Evolutionary conservation across 2,329 filamentous ascomycete species (phyloP).

Genomic region (Fusarium nurragi): DNA sequence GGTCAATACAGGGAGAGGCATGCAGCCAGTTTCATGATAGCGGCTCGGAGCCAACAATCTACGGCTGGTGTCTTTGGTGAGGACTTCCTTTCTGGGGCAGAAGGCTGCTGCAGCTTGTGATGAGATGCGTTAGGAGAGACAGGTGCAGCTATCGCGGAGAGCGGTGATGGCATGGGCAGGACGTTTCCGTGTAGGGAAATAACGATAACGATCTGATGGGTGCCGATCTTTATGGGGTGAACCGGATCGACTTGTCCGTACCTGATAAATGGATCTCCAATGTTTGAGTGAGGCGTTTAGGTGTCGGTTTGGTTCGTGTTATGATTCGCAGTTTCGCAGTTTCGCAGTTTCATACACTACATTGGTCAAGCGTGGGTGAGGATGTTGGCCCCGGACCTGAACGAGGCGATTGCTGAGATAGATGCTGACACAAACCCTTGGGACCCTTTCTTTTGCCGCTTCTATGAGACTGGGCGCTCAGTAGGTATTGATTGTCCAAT

Average conservation of each 20-base stretch:
- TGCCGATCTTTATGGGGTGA: constrained; percentile 1
- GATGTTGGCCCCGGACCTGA: background rate
- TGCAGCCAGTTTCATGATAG: constrained; percentile 15
- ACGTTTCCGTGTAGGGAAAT: background rate
- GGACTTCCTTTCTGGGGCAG: background rate
- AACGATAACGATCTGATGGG: background rate
- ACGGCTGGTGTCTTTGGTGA: background rate
- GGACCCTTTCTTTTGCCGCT: no score
- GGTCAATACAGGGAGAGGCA: constrained; percentile 11
- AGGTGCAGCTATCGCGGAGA: background rate
- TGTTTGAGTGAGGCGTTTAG: constrained; percentile 5
- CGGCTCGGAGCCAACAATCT: constrained; percentile 3
- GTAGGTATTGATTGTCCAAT: background rate
- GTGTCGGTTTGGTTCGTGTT: constrained; percentile 8
- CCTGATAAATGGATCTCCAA: background rate
- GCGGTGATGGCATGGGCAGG: background rate
- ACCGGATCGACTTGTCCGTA: background rate
- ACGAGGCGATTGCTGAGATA: constrained; percentile 15
- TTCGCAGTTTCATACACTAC: background rate
- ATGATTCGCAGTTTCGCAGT: background rate
- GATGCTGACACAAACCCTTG: constrained; percentile 25
- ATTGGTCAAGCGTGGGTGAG: background rate
- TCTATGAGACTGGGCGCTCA: constrained; percentile 7
- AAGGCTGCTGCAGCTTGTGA: constrained; percentile 2
- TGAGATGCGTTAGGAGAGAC: background rate